Conservation (phyloP, 169 alveolate species). For the Plasmodium gonderi region DNA sequence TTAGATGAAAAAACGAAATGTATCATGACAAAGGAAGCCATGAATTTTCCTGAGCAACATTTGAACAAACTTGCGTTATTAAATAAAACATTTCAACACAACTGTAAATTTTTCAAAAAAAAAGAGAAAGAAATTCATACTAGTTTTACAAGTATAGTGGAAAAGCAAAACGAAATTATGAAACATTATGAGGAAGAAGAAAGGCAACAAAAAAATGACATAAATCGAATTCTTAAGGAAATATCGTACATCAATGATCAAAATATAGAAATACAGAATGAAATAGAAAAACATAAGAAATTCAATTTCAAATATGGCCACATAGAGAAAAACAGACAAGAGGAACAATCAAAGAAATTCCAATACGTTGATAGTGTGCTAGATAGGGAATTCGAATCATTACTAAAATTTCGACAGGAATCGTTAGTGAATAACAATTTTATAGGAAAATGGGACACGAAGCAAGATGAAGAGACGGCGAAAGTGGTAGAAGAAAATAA, state of each 20-base stretch:
- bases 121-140: conserved; percentile 28
- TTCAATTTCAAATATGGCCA: conserved; percentile 14
- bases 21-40: conserved; percentile 22
- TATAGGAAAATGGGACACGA: conserved; percentile 18
- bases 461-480: background rate
- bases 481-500: no score
- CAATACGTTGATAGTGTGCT: conserved; percentile 4
- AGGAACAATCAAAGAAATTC: conserved; percentile 26
- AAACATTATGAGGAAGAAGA: conserved; percentile 55
- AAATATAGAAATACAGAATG: conserved; percentile 49
- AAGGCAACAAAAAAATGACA: conserved; percentile 21
- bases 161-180: conserved; percentile 56
- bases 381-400: conserved; percentile 28
- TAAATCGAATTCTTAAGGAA: conserved; percentile 29
- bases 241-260: conserved; percentile 33
- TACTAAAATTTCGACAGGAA: conserved; percentile 47
- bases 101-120: conserved; percentile 32
- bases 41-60: conserved; percentile 37
- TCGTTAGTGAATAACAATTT: background rate
- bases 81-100: conserved; percentile 65
- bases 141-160: conserved; percentile 8
- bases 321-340: conserved; percentile 9
- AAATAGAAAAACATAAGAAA: conserved; percentile 37
- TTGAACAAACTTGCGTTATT: conserved; percentile 11
- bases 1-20: conserved; percentile 57